phyloP scores from a whole-genome alignment of 345 rosid species.

The Turritis glabra region DNA sequence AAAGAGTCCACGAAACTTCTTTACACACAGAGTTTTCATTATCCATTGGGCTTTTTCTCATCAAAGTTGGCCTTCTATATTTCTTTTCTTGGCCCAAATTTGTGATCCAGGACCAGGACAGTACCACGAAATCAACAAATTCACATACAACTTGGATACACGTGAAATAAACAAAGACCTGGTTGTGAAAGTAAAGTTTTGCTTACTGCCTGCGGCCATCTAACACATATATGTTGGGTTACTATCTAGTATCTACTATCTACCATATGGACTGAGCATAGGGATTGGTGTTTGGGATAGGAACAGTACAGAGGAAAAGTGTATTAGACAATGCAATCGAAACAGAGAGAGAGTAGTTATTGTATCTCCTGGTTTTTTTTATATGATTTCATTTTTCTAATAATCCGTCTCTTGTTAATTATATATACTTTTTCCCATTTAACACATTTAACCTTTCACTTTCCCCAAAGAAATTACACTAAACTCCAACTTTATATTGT shows the following conservation, averaged over 20 bases:
- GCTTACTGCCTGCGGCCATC: background rate
- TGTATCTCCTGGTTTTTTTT: too few species aligned
- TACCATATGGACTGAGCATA: constrained; percentile 30
- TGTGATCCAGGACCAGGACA: constrained; percentile 19
- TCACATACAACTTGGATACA: too few species aligned
- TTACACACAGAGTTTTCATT: background rate
- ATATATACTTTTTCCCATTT: too few species aligned
- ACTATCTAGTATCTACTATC: constrained; percentile 18
- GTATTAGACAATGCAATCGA: background rate
- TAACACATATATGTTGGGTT: background rate
- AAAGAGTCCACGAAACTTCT: background rate
- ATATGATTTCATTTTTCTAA: too few species aligned
- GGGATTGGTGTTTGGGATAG: constrained; percentile 39
- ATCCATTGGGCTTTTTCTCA: constrained; percentile 17
- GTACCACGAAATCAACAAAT: background rate
- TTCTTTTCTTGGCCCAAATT: background rate
- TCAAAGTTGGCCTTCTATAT: background rate
- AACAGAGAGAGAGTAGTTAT: too few species aligned
- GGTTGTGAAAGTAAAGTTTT: background rate
- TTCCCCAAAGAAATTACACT: background rate
- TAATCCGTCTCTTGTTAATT: too few species aligned
- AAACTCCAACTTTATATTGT: background rate
- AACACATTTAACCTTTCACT: background rate
- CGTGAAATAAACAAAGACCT: background rate
- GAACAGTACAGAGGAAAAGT: constrained; percentile 34